phyloP scores from a whole-genome alignment of 257 asterid genomes.

The Solanum paucissectum region DNA sequence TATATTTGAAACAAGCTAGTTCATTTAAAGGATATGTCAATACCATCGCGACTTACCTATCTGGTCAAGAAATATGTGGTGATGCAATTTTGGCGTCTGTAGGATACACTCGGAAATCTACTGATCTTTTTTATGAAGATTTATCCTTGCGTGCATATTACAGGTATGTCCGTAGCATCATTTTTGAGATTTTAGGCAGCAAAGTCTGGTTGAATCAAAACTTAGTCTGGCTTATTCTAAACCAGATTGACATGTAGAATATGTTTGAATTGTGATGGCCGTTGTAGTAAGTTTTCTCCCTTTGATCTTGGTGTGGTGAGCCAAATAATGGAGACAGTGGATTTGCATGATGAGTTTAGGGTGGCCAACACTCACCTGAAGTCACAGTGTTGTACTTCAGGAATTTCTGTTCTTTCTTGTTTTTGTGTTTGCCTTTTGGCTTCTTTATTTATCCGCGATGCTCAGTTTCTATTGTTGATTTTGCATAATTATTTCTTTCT shows the following conservation, averaged over 20 bases:
- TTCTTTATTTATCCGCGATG: not conserved
- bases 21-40: constrained; percentile 40
- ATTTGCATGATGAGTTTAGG: not conserved
- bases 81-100: constrained; percentile 84
- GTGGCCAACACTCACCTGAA: not conserved
- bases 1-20: constrained; percentile 17
- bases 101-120: constrained; percentile 77
- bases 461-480: not conserved
- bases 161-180: constrained; percentile 36
- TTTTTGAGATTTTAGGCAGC: constrained; percentile 1
- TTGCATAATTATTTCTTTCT: not conserved
- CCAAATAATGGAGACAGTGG: not conserved
- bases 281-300: not conserved
- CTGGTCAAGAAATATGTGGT: constrained; percentile 64
- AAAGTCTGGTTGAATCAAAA: not conserved
- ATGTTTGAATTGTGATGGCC: not conserved
- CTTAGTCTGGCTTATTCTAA: not conserved
- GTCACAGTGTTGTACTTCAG: not conserved
- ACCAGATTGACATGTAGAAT: not conserved
- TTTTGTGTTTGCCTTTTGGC: not conserved
- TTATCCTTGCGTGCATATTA: constrained; percentile 51
- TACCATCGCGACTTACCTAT: constrained; percentile 64
- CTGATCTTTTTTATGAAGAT: constrained; percentile 50
- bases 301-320: not conserved
- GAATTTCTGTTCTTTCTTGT: not conserved